phyloP scores from a whole-genome alignment of 2,329 filamentous ascomycete genomes.

The Alternaria longipes region DNA sequence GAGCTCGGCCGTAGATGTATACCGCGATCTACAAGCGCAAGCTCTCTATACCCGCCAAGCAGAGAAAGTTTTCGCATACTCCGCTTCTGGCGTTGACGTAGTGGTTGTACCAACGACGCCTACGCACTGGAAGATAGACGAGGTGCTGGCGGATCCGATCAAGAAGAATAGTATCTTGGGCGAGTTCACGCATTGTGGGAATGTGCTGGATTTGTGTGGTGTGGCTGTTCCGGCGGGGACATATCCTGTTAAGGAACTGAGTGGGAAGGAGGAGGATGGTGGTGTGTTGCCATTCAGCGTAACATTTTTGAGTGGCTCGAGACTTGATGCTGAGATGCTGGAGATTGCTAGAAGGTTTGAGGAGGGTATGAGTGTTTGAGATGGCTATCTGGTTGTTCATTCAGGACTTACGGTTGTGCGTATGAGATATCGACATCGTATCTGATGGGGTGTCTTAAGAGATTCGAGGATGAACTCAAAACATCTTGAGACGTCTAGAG shows the following conservation, averaged over 20 bases:
- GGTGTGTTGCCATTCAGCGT: conserved; percentile 54
- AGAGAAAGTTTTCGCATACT: conserved; percentile 41
- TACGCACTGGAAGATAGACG: conserved; percentile 60
- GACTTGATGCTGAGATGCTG: conserved; percentile 52
- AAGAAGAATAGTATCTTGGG: conserved; percentile 60
- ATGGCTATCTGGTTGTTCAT: neutral
- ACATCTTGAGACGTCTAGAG: neutral
- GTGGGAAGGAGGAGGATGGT: conserved; percentile 32
- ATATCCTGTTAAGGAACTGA: conserved; percentile 42
- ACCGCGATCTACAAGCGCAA: conserved; percentile 47
- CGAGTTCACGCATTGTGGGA: conserved; percentile 67
- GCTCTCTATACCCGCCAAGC: conserved; percentile 44
- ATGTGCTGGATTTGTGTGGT: conserved; percentile 64
- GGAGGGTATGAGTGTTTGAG: conserved; percentile 6
- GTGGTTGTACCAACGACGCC: conserved; percentile 64
- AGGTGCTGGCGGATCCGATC: conserved; percentile 63
- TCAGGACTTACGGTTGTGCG: neutral
- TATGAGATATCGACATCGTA: neutral
- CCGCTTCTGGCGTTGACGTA: conserved; percentile 40
- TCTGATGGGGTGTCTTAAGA: neutral
- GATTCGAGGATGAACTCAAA: neutral
- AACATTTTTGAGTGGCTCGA: conserved; percentile 50
- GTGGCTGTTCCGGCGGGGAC: conserved; percentile 60
- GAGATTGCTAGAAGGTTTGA: conserved; percentile 51
- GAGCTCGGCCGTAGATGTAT: conserved; percentile 44